Conservation (phyloP, 371 early-diverging fungal species). For the Mortierella sp. region DNA sequence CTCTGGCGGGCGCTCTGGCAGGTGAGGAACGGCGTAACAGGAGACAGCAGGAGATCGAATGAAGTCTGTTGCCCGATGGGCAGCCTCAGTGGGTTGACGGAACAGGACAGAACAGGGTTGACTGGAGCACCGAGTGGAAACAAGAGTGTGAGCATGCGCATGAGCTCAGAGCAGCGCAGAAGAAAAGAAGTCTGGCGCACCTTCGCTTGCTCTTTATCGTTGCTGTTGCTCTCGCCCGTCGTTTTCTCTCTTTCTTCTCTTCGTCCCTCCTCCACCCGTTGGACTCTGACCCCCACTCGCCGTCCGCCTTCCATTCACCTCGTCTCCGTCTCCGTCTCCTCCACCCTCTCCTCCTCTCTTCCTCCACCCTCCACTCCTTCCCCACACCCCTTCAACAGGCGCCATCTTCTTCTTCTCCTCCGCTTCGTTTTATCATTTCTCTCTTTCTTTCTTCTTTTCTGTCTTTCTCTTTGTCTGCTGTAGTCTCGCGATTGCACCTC, state of each 20-base stretch:
- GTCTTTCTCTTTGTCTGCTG: slow-evolving; percentile 7
- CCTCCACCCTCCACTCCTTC: slow-evolving; percentile 4
- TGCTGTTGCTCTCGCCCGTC: not conserved
- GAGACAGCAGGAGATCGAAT: no score
- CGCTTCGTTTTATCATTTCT: not conserved
- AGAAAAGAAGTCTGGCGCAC: not conserved
- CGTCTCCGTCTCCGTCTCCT: not conserved
- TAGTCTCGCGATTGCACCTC: slow-evolving; percentile 5
- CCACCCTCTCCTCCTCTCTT: slow-evolving; percentile 17
- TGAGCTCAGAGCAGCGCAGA: not conserved
- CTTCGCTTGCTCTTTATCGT: not conserved
- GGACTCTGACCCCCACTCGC: not conserved
- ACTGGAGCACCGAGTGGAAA: not conserved
- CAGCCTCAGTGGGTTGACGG: no score
- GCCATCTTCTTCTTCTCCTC: slow-evolving; percentile 5
- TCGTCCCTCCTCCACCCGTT: slow-evolving; percentile 4
- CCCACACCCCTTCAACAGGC: slow-evolving; percentile 27
- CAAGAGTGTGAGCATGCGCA: not conserved
- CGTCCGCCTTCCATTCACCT: not conserved
- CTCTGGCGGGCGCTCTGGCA: no score
- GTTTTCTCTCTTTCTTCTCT: slow-evolving; percentile 6
- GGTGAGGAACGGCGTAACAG: no score
- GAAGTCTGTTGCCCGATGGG: no score
- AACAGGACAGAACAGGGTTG: no score
- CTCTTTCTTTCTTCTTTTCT: slow-evolving; percentile 1